Percentiles rank a stretch among this genome's conserved stretches.
phyloP scores from a whole-genome alignment of 371 early-diverging fungal species.

The Zopfochytrium polystomum region DNA sequence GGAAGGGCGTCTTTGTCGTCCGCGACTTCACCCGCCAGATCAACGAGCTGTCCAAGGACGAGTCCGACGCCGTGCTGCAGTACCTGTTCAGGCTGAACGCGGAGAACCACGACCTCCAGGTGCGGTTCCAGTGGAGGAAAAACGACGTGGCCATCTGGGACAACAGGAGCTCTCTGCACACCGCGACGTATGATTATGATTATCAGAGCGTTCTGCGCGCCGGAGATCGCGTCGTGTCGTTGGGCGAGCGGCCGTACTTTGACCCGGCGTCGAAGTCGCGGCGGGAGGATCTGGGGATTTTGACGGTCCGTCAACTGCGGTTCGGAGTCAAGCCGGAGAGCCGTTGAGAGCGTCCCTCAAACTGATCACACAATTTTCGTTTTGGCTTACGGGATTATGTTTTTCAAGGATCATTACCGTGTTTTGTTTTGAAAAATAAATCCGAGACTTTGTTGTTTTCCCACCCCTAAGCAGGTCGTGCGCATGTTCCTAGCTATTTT shows the following conservation, averaged over 20 bases:
- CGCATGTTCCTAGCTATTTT: no score
- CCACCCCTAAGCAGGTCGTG: no score
- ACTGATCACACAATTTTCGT: no score
- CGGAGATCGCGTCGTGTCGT: constrained; percentile 20
- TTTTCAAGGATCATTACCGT: no score
- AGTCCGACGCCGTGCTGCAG: constrained; percentile 56
- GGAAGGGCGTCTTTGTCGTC: constrained; percentile 65
- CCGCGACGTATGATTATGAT: constrained; percentile 38
- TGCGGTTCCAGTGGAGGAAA: constrained; percentile 61
- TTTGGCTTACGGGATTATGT: no score
- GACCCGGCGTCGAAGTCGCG: constrained; percentile 48
- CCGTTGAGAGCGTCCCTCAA: no score
- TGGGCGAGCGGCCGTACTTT: constrained; percentile 54
- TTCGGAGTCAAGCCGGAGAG: no score
- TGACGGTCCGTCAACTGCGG: no score
- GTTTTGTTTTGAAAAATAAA: no score
- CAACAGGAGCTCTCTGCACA: constrained; percentile 55
- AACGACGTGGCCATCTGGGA: constrained; percentile 69
- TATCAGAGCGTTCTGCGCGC: constrained; percentile 1
- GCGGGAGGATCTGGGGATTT: constrained; percentile 19
- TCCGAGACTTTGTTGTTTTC: no score
- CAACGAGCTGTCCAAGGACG: constrained; percentile 51
- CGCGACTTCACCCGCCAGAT: constrained; percentile 61
- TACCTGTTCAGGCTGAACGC: constrained; percentile 52
- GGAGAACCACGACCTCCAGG: constrained; percentile 58